Evolutionary conservation across 371 early-diverging fungal species (phyloP).

Genomic region (Mucor lusitanicus): DNA sequence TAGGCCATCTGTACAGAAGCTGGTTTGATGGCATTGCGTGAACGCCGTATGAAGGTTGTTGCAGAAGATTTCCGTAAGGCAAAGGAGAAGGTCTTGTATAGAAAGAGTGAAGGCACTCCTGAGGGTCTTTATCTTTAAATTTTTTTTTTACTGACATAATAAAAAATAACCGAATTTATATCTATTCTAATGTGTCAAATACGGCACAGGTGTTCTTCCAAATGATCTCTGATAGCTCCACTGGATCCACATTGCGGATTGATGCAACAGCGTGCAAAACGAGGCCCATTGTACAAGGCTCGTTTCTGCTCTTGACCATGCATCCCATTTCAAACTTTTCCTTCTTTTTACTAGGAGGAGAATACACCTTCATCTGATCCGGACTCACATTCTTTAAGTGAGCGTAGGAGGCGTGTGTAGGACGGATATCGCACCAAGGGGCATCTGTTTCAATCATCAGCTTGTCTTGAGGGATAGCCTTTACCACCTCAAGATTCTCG

Average conservation of each 20-base stretch:
- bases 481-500: conserved; percentile 80
- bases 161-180: not conserved
- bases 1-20: conserved; percentile 99
- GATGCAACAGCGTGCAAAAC: conserved; percentile 63
- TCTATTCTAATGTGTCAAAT: conserved; percentile 31
- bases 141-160: conserved; percentile 5
- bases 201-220: conserved; percentile 63
- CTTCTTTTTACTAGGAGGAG: conserved; percentile 62
- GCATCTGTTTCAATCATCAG: conserved; percentile 96
- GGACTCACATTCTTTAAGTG: conserved; percentile 45
- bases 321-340: conserved; percentile 74
- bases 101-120: conserved; percentile 98
- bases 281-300: conserved; percentile 76
- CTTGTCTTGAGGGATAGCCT: conserved; percentile 79
- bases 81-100: conserved; percentile 98
- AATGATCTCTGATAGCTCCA: conserved; percentile 55
- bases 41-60: conserved; percentile 98
- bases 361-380: conserved; percentile 39
- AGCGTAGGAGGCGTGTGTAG: conserved; percentile 82
- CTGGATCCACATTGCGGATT: conserved; percentile 50
- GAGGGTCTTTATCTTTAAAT: conserved; percentile 91
- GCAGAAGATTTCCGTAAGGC: conserved; percentile 99
- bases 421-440: conserved; percentile 94
- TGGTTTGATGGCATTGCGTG: conserved; percentile 98
- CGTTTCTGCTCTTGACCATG: conserved; percentile 86